phyloP scores from a whole-genome alignment of 176 grass and related monocot genomes.

The Oryza meyeriana region DNA sequence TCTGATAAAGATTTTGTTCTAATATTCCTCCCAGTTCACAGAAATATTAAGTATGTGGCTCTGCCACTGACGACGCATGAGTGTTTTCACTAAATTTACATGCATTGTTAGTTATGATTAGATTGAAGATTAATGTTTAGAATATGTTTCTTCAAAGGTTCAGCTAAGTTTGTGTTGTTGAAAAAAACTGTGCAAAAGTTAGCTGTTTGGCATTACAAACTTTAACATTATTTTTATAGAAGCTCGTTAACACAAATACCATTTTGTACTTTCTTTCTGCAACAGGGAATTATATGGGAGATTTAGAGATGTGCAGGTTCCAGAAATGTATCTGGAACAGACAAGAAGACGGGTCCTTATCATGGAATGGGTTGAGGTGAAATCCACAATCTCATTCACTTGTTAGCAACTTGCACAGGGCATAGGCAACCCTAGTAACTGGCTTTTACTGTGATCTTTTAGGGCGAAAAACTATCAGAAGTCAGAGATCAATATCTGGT shows the following conservation, averaged over 20 bases:
- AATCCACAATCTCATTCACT: constrained; percentile 28
- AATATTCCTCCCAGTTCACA: neutral
- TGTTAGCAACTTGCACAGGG: neutral
- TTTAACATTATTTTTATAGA: too few species aligned
- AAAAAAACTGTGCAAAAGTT: too few species aligned
- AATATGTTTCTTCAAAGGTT: too few species aligned
- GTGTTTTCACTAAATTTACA: neutral
- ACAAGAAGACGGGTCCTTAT: constrained; percentile 67
- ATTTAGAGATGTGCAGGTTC: constrained; percentile 78
- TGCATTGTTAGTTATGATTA: neutral
- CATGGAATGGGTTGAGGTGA: constrained; percentile 99
- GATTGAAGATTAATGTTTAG: neutral
- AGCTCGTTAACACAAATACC: neutral
- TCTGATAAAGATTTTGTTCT: neutral
- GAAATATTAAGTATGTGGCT: neutral
- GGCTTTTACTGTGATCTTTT: neutral
- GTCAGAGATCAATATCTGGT: constrained; percentile 92
- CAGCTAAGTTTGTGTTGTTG: too few species aligned
- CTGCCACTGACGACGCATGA: neutral
- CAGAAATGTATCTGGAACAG: constrained; percentile 86
- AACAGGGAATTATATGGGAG: constrained; percentile 84
- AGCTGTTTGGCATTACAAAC: too few species aligned
- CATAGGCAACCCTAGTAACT: constrained; percentile 18
- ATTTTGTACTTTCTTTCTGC: constrained; percentile 16
- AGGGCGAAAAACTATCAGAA: constrained; percentile 79